Percentiles rank a stretch among this genome's conserved stretches.
phyloP scores from a whole-genome alignment of 345 rosid species.

The Cardamine occulta region DNA sequence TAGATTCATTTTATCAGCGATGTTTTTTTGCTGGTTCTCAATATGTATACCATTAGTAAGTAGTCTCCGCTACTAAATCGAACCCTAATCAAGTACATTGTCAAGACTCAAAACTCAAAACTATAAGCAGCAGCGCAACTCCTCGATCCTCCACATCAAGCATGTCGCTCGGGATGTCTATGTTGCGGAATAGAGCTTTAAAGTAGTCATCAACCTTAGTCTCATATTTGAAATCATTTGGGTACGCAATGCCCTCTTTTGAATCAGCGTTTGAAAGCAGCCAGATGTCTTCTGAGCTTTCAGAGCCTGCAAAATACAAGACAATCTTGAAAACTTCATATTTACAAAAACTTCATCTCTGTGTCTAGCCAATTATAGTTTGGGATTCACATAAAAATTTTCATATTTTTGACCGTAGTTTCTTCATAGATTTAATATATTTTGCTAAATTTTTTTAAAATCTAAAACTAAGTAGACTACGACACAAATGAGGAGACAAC shows the following conservation, averaged over 20 bases:
- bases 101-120: not conserved
- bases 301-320: conserved; percentile 49
- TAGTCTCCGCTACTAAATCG: not conserved
- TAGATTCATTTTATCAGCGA: not conserved
- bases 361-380: no score
- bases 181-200: conserved; percentile 55
- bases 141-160: conserved; percentile 63
- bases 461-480: no score
- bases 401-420: no score
- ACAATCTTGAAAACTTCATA: not conserved
- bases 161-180: conserved; percentile 76
- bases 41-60: not conserved
- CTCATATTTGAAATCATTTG: conserved; percentile 66
- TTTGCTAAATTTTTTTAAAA: no score
- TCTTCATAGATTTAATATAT: no score
- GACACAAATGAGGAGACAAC: no score
- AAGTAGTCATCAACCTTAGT: conserved; percentile 67
- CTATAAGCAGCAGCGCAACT: conserved; percentile 57
- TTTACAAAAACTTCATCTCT: no score
- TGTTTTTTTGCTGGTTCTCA: not conserved
- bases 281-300: conserved; percentile 73
- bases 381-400: no score
- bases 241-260: conserved; percentile 73
- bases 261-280: conserved; percentile 64
- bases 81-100: not conserved